A percentile compares a stretch with the other conserved stretches of the same genome.
phyloP scores from a whole-genome alignment of 495 filamentous ascomycete genomes.

The Penicillium coprophilum region DNA sequence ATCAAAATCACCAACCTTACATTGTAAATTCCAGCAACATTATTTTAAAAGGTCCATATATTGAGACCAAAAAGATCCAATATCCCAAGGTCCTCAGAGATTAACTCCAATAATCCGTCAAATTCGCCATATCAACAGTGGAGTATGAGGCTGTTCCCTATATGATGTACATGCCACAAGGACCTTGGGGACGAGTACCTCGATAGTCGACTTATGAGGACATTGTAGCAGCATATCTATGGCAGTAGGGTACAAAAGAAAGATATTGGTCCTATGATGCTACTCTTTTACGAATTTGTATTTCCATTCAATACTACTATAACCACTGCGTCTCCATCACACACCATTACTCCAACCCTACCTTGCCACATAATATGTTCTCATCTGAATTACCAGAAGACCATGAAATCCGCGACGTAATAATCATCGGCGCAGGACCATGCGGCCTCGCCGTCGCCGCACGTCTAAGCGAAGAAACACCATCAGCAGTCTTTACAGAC shows the following conservation, averaged over 20 bases:
- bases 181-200: slow-evolving; percentile 45
- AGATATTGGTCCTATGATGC: not conserved
- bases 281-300: not conserved
- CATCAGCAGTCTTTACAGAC: slow-evolving; percentile 64
- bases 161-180: slow-evolving; percentile 21
- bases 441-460: slow-evolving; percentile 62
- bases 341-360: not conserved
- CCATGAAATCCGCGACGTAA: slow-evolving; percentile 50
- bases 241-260: slow-evolving; percentile 9
- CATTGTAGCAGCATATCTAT: slow-evolving; percentile 20
- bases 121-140: slow-evolving; percentile 12
- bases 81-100: slow-evolving; percentile 28
- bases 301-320: not conserved
- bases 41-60: not conserved
- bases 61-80: not conserved
- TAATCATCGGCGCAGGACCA: slow-evolving; percentile 64
- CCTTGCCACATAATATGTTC: not conserved
- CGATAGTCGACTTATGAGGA: slow-evolving; percentile 25
- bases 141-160: not conserved
- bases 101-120: slow-evolving; percentile 6
- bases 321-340: not conserved
- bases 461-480: slow-evolving; percentile 58
- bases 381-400: not conserved
- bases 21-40: no score
- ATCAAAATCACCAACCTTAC: no score